Conservation (phyloP, 1,284 basidiomycete genomes). For the Cutaneotrichosporon dermatis region DNA sequence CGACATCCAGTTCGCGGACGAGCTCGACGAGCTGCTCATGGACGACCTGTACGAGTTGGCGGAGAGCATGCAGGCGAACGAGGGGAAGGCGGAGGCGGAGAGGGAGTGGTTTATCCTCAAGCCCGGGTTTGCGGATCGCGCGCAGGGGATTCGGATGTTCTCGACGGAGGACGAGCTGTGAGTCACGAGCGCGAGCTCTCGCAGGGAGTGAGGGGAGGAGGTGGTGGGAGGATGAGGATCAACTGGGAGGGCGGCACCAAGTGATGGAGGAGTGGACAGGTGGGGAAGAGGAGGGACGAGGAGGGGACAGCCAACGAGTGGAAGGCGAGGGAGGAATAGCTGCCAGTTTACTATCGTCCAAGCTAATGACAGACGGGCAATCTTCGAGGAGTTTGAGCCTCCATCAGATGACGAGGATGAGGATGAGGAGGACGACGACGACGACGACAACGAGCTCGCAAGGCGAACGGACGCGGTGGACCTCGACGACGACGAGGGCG, state of each 20-base stretch:
- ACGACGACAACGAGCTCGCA: conserved; percentile 9
- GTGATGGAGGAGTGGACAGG: too few species aligned
- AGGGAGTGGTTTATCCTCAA: conserved; percentile 87
- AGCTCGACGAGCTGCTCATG: conserved; percentile 86
- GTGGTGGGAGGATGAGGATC: too few species aligned
- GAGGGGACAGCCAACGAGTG: too few species aligned
- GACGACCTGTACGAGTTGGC: conserved; percentile 91
- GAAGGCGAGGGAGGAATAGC: too few species aligned
- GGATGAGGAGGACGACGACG: conserved; percentile 38
- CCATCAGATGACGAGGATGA: conserved; percentile 52
- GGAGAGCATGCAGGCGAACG: conserved; percentile 56
- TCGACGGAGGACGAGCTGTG: conserved; percentile 66
- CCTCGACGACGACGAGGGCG: conserved; percentile 37
- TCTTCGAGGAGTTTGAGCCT: conserved; percentile 81
- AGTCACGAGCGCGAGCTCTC: conserved; percentile 10
- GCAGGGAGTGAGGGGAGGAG: too few species aligned
- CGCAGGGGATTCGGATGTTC: conserved; percentile 91
- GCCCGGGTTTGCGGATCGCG: conserved; percentile 94
- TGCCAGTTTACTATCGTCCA: too few species aligned
- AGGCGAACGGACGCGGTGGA: conserved; percentile 46
- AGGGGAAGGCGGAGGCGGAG: conserved; percentile 31
- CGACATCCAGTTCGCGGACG: conserved; percentile 87
- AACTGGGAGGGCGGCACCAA: too few species aligned
- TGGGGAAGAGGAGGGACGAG: too few species aligned
- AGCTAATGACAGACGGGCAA: conserved; percentile 51